These are phyloP conservation scores for Wickerhamomyces sp. DNA, from an alignment of 1,139 yeast species.

Conservation along the genomic window DNA sequence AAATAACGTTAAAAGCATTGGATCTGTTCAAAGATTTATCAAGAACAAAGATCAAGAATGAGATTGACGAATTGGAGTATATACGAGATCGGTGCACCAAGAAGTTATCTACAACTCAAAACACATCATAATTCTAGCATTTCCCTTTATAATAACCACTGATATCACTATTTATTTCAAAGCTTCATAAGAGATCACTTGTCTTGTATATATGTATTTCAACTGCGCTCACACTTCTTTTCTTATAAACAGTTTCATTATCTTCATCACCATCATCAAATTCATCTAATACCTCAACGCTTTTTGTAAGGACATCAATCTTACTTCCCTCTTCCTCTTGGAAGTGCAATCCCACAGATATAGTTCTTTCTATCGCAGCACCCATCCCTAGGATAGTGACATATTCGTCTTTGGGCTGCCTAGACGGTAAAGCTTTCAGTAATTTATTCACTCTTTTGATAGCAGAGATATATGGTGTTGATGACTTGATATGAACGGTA, in stretches of 20 bases:
- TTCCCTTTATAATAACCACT: too few relatives aligned
- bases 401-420: conserved; percentile 38
- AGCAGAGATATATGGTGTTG: conserved; percentile 61
- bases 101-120: conserved; percentile 4
- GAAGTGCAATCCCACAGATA: conserved; percentile 50
- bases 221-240: conserved; percentile 54
- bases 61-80: conserved; percentile 41
- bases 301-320: conserved; percentile 54
- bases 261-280: conserved; percentile 33
- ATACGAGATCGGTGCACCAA: conserved; percentile 36
- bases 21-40: conserved; percentile 30
- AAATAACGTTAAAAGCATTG: conserved; percentile 30
- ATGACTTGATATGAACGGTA: conserved; percentile 49
- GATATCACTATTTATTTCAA: not conserved
- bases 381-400: conserved; percentile 68
- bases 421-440: conserved; percentile 29
- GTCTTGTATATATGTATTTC: conserved; percentile 47
- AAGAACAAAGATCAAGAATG: conserved; percentile 34
- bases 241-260: conserved; percentile 34
- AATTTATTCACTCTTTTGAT: conserved; percentile 51
- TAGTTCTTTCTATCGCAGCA: conserved; percentile 50
- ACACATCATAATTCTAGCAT: not conserved
- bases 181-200: conserved; percentile 17
- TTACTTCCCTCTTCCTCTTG: conserved; percentile 40
- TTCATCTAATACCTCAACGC: conserved; percentile 63